These are phyloP conservation scores for Physcomitrellopsis africana DNA, from an alignment of 225 moss, liverwort and hornwort genomes.

Conservation along the genomic window DNA sequence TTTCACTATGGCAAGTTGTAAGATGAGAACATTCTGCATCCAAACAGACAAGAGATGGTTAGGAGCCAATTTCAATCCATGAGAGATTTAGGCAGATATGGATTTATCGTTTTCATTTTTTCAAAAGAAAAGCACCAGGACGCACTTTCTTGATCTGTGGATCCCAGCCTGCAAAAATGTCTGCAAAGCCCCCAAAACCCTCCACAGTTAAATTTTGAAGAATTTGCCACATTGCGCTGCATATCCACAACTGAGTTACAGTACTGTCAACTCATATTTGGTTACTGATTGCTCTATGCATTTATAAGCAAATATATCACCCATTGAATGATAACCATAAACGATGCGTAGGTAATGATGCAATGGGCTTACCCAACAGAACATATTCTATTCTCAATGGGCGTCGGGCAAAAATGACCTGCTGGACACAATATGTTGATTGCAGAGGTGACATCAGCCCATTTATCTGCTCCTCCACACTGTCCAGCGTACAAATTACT, in stretches of 20 bases:
- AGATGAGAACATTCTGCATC: conserved; percentile 74
- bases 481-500: conserved; percentile 39
- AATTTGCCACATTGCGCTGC: not conserved
- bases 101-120: not conserved
- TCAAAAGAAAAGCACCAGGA: conserved; percentile 12
- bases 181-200: conserved; percentile 47
- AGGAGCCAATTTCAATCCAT: conserved; percentile 20
- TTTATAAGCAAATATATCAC: not conserved
- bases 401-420: conserved; percentile 72
- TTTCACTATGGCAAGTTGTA: conserved; percentile 56
- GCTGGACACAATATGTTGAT: conserved; percentile 60
- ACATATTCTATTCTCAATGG: conserved; percentile 52
- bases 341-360: not conserved
- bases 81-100: conserved; percentile 1
- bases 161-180: conserved; percentile 84
- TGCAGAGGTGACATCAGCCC: conserved; percentile 58
- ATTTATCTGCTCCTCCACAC: conserved; percentile 94
- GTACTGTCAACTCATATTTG: not conserved
- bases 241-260: not conserved
- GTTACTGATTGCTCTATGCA: not conserved
- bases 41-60: conserved; percentile 15
- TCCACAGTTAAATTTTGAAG: conserved; percentile 12
- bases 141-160: conserved; percentile 70
- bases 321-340: not conserved
- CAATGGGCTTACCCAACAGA: conserved; percentile 45